Percentiles rank a stretch among this genome's conserved stretches.
phyloP scores from a whole-genome alignment of 345 rosid species.

The Erodium maritimum region DNA sequence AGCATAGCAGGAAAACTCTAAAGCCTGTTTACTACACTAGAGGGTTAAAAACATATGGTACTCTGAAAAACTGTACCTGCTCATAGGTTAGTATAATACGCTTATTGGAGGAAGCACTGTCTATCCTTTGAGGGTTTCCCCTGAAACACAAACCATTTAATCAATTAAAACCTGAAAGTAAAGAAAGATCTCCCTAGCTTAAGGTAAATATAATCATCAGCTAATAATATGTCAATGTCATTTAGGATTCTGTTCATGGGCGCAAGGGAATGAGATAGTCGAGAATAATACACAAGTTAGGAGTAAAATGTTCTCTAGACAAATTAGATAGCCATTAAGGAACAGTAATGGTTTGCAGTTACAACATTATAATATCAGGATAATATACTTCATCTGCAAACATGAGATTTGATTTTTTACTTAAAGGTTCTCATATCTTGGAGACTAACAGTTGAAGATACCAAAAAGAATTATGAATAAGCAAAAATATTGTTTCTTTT shows the following conservation, averaged over 20 bases:
- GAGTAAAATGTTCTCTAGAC: too few relatives aligned
- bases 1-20: too few relatives aligned
- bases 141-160: constrained; percentile 34
- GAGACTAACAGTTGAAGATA: not conserved
- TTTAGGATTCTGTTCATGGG: not conserved
- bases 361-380: not conserved
- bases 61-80: constrained; percentile 42
- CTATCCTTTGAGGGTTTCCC: constrained; percentile 95
- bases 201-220: not conserved
- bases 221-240: not conserved
- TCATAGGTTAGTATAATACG: constrained; percentile 75
- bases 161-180: not conserved
- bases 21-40: not conserved
- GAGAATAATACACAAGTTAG: too few relatives aligned
- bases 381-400: not conserved
- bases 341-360: not conserved
- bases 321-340: not conserved
- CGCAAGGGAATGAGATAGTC: not conserved
- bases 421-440: not conserved
- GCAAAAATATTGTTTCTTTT: not conserved
- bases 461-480: not conserved
- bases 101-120: constrained; percentile 57
- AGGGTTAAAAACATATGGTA: not conserved
- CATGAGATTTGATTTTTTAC: not conserved
- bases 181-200: not conserved